Percentiles rank a stretch among this genome's conserved stretches.
Conservation (phyloP, 2,329 filamentous ascomycete species). For the Pseudogymnoascus sp. region DNA sequence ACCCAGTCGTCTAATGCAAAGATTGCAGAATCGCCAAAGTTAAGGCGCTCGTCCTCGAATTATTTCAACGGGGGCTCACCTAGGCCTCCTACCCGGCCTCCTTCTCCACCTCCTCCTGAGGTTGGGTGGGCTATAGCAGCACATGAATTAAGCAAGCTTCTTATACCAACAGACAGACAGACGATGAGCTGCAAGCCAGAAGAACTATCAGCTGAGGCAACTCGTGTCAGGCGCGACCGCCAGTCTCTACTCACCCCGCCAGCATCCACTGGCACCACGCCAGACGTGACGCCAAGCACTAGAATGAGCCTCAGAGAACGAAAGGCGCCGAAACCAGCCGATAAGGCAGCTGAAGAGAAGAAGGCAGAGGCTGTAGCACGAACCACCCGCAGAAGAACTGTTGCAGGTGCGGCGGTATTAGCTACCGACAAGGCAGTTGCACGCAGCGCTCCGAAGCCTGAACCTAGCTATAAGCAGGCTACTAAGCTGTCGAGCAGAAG, state of each 20-base stretch:
- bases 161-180: slow-evolving; percentile 68
- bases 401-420: slow-evolving; percentile 43
- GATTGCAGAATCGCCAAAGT: slow-evolving; percentile 57
- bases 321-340: slow-evolving; percentile 45
- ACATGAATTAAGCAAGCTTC: slow-evolving; percentile 69
- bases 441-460: slow-evolving; percentile 26
- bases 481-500: slow-evolving; percentile 29
- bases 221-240: slow-evolving; percentile 53
- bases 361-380: slow-evolving; percentile 30
- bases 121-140: slow-evolving; percentile 81
- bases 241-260: slow-evolving; percentile 43
- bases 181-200: slow-evolving; percentile 68
- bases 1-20: slow-evolving; percentile 83
- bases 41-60: slow-evolving; percentile 55
- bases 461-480: slow-evolving; percentile 21
- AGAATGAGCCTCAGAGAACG: slow-evolving; percentile 68
- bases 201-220: slow-evolving; percentile 65
- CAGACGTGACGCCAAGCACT: slow-evolving; percentile 34
- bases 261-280: slow-evolving; percentile 24
- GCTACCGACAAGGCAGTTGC: slow-evolving; percentile 35
- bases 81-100: slow-evolving; percentile 35
- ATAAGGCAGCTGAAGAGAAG: slow-evolving; percentile 45
- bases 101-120: slow-evolving; percentile 65
- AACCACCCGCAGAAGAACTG: slow-evolving; percentile 50
- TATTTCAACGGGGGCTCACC: slow-evolving; percentile 35